phyloP scores from a whole-genome alignment of 2,329 filamentous ascomycete species.

The Venturia oleaginea region DNA sequence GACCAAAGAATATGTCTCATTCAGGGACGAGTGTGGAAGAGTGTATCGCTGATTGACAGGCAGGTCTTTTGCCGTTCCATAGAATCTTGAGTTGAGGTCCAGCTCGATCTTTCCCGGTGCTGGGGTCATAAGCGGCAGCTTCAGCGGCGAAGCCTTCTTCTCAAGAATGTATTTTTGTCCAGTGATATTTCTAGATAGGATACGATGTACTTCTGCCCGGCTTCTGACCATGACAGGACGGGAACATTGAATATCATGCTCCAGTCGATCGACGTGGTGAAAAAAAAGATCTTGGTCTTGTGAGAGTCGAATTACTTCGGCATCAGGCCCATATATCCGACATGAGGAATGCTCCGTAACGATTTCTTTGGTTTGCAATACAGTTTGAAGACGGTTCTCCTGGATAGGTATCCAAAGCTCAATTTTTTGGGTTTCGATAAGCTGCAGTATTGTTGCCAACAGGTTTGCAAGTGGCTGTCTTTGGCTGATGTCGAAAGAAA shows the following conservation, averaged over 20 bases:
- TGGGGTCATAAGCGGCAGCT: not conserved
- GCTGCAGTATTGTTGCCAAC: not conserved
- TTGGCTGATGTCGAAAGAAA: not conserved
- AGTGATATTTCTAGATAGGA: not conserved
- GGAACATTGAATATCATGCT: not conserved
- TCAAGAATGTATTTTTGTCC: slow-evolving; percentile 6
- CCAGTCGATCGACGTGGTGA: not conserved
- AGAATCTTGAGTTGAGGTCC: not conserved
- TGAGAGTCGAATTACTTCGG: not conserved
- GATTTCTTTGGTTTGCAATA: slow-evolving; percentile 3
- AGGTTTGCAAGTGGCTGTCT: not conserved
- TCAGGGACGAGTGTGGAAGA: not conserved
- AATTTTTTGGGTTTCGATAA: slow-evolving; percentile 6
- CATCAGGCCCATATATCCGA: not conserved
- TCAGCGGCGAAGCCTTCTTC: not conserved
- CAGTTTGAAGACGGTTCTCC: not conserved
- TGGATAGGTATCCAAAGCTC: slow-evolving; percentile 6
- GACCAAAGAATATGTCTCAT: slow-evolving; percentile 3
- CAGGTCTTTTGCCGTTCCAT: not conserved
- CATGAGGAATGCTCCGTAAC: slow-evolving; percentile 3
- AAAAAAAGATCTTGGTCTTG: not conserved
- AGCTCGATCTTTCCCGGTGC: not conserved
- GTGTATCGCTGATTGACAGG: not conserved
- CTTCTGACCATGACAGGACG: not conserved
- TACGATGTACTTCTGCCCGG: slow-evolving; percentile 1